Evolutionary conservation across 345 rosid genomes (phyloP), one percentile per base, ranked within the genome.

Genomic region (Viola odorata): DNA sequence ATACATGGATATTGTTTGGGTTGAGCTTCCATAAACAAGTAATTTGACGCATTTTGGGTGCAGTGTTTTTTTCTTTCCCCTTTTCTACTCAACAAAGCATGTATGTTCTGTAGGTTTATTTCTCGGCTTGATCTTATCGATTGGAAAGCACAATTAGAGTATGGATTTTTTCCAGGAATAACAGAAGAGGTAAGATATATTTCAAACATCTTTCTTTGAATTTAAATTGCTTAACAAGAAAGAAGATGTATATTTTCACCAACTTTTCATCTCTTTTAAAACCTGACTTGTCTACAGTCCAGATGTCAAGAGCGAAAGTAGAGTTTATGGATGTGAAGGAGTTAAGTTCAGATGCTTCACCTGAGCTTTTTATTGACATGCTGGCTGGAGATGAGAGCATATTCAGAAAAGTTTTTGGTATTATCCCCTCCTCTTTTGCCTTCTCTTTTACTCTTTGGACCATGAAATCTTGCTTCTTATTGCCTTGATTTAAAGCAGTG

Each of bases 211-310:
- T 12, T 45, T 7, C 60, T 16, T 56, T 13, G 36, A 7, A 44
- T 55, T 41, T 41, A 13, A 45, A 41, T 50, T 45, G 32, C 41
- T 64, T 32, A 17, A 47, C 41, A 16, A 5, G 12, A 0, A 50
- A 14, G 4, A 17, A 11, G 15, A 37, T 12, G 37, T 12, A 16
- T 36, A 37, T 45, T 1, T 73, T 71, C 51, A 17, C 51, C 59
- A 66, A 54, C 63, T 75, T 74, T 61, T 69, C 67, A 64, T 72
- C 8, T 71, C 70, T 75, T 60, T 85, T 76, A 76, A 79, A 78
- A 77, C 76, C 87, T 92, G 83, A 84, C 90, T 91, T 84, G 75
- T 87, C 71, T 80, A 69, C 97, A 89, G 94, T 89, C 87, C 95
- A 92, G 98, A 84, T 92, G 81, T 92, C 89, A 74, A 92, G 84